phyloP scores from a whole-genome alignment of 306 rosid species.

The Cucumis hystrix region DNA sequence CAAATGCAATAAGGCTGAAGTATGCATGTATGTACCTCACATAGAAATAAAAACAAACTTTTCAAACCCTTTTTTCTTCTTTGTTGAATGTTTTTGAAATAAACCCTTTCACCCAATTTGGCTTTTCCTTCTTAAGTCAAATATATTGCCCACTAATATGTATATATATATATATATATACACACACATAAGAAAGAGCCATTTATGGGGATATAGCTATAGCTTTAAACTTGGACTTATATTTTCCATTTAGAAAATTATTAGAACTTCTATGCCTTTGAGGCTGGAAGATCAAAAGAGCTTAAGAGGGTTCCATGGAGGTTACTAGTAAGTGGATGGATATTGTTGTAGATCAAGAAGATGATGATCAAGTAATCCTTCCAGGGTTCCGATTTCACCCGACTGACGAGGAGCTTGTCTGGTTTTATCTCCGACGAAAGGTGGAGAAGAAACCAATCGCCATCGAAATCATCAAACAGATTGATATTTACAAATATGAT shows the following conservation, averaged over 20 bases:
- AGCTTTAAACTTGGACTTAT: not conserved
- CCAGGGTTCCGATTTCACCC: conserved; percentile 95
- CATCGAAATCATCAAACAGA: conserved; percentile 73
- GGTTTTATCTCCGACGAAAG: conserved; percentile 59
- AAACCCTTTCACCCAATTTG: not conserved
- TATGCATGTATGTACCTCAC: not conserved
- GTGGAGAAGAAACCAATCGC: conserved; percentile 54
- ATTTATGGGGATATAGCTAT: not conserved
- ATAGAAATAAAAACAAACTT: not conserved
- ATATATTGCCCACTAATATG: not conserved
- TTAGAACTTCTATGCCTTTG: not conserved
- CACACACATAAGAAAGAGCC: not conserved
- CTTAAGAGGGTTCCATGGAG: not conserved
- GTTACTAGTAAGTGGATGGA: not conserved
- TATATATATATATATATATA: not conserved
- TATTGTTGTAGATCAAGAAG: conserved; percentile 14
- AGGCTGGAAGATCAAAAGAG: not conserved
- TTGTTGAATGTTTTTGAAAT: not conserved
- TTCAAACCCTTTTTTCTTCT: not conserved
- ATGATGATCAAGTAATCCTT: conserved; percentile 36
- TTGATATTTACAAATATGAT: conserved; percentile 83
- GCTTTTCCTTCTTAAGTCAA: not conserved
- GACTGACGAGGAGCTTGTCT: conserved; percentile 88
- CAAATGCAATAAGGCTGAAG: not conserved
- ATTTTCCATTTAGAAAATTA: not conserved